Percentiles rank a stretch among this genome's conserved stretches.
phyloP scores from a whole-genome alignment of 1,284 basidiomycete species.

The Naganishia cerealis region DNA sequence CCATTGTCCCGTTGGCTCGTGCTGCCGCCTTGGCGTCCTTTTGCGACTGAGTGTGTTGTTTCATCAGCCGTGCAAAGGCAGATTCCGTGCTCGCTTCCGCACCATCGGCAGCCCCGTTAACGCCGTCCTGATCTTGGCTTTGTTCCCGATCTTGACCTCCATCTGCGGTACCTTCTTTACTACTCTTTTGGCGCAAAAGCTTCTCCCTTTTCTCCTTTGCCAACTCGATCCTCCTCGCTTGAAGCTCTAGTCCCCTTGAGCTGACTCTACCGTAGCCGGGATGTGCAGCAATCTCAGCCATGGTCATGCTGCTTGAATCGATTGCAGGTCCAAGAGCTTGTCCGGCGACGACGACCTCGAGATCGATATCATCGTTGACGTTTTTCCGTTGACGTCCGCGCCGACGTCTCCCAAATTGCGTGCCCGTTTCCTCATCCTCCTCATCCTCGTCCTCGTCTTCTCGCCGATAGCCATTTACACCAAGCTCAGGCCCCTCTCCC shows the following conservation, averaged over 20 bases:
- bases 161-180: constrained; percentile 10
- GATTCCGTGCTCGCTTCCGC: constrained; percentile 5
- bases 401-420: neutral
- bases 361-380: constrained; percentile 28
- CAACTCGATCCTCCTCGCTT: constrained; percentile 23
- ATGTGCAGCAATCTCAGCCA: constrained; percentile 30
- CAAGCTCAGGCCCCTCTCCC: neutral
- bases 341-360: constrained; percentile 19
- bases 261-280: constrained; percentile 30
- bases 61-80: constrained; percentile 8
- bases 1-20: neutral
- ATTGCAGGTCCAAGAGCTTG: constrained; percentile 31
- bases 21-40: constrained; percentile 13
- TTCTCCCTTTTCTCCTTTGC: constrained; percentile 28
- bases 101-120: neutral
- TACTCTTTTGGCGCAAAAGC: constrained; percentile 13
- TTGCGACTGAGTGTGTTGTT: constrained; percentile 13
- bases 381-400: constrained; percentile 16
- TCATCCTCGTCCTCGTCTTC: neutral
- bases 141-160: constrained; percentile 4
- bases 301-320: constrained; percentile 27
- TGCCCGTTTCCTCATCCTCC: neutral
- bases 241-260: constrained; percentile 25
- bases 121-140: neutral
- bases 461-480: neutral